Evolutionary conservation across 306 rosid genomes (phyloP).

Genomic region (Sphenostylis stenocarpa): DNA sequence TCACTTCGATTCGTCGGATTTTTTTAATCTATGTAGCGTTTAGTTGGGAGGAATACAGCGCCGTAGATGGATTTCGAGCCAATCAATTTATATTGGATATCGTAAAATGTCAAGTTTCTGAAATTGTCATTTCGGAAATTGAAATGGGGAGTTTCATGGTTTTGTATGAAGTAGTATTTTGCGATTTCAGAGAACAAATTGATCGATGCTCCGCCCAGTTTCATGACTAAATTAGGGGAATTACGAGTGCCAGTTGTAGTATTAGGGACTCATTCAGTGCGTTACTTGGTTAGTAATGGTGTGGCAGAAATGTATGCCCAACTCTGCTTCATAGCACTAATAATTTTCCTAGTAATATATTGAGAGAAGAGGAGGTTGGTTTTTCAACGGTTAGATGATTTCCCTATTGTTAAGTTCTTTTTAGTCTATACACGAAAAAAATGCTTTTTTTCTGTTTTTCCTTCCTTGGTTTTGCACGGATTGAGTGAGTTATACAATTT

Average conservation of each 20-base stretch:
- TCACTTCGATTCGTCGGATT: background rate
- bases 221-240: background rate
- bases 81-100: background rate
- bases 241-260: background rate
- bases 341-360: background rate
- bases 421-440: background rate
- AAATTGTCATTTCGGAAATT: background rate
- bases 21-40: too few relatives aligned
- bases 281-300: background rate
- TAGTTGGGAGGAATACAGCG: background rate
- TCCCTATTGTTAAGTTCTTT: background rate
- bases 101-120: background rate
- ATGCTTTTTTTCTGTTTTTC: background rate
- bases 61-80: background rate
- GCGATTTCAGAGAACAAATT: background rate
- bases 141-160: background rate
- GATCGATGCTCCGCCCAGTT: background rate
- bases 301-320: background rate
- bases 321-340: constrained; percentile 1
- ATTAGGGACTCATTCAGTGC: background rate
- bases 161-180: background rate
- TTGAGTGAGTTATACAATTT: background rate
- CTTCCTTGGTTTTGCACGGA: background rate
- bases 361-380: background rate
- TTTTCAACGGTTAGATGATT: background rate